Evolutionary conservation across 441 rosid genomes (phyloP).

Genomic region (Lepidium campestre): DNA sequence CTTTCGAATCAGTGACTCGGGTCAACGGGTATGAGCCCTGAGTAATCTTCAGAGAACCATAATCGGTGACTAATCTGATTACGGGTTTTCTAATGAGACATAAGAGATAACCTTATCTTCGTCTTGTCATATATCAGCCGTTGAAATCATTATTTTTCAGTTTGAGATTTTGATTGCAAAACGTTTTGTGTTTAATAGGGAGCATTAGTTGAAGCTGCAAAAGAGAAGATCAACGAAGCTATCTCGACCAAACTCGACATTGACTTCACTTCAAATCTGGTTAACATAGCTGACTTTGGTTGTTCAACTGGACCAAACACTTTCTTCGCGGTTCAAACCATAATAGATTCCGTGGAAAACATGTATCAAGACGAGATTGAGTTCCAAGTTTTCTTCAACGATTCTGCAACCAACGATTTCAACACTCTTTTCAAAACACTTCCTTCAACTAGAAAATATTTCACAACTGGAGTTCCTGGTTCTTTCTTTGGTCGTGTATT

Average conservation of each 20-base stretch:
- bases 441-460: constrained; percentile 26
- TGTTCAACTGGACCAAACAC: constrained; percentile 45
- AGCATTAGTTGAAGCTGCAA: constrained; percentile 21
- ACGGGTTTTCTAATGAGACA: too few relatives aligned
- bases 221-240: constrained; percentile 16
- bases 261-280: neutral
- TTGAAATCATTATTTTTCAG: too few relatives aligned
- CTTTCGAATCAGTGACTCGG: too few relatives aligned
- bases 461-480: constrained; percentile 32
- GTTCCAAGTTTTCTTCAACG: constrained; percentile 33
- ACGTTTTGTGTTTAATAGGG: neutral
- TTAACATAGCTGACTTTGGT: constrained; percentile 36
- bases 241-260: constrained; percentile 11
- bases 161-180: neutral
- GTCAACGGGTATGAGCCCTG: too few relatives aligned
- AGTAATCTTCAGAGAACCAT: too few relatives aligned
- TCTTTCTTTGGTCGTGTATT: constrained; percentile 38
- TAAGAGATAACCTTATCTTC: too few relatives aligned
- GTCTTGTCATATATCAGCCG: too few relatives aligned
- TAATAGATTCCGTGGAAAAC: constrained; percentile 26
- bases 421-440: constrained; percentile 37
- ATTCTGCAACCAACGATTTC: constrained; percentile 25
- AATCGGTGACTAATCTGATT: too few relatives aligned
- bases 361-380: constrained; percentile 10
- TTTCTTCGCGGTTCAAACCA: constrained; percentile 25